phyloP scores from a whole-genome alignment of 78 protist species.

The Tieghemostelium lacteum region DNA sequence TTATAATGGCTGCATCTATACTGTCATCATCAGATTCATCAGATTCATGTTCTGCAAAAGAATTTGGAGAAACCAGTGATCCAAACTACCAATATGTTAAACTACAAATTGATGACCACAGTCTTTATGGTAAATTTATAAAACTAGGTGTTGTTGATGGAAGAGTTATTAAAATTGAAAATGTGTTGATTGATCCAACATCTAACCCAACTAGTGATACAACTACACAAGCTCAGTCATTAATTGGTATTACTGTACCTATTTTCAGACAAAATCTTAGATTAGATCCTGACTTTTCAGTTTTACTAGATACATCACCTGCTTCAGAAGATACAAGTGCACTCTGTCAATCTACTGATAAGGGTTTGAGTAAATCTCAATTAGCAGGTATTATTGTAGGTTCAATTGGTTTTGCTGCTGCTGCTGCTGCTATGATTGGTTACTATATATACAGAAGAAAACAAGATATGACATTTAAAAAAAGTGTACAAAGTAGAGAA shows the following conservation, averaged over 20 bases:
- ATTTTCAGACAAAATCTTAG: neutral
- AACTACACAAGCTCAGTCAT: neutral
- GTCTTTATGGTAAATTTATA: conserved; percentile 6
- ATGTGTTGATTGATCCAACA: neutral
- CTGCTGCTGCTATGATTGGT: neutral
- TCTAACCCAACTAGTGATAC: neutral
- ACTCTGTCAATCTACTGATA: neutral
- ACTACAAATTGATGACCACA: neutral
- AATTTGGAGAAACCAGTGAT: neutral
- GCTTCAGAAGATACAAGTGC: neutral
- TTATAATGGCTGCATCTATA: conserved; percentile 26
- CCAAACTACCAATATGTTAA: neutral
- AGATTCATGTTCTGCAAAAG: neutral
- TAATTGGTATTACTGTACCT: neutral
- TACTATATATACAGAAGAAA: neutral
- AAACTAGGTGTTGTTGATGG: neutral
- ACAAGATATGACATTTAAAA: neutral
- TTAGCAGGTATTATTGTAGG: conserved; percentile 22
- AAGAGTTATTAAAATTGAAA: neutral
- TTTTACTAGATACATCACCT: neutral
- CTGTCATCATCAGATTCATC: neutral
- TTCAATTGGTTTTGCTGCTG: neutral
- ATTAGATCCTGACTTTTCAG: neutral
- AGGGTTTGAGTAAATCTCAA: neutral
- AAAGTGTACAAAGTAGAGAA: neutral